Evolutionary conservation across 495 filamentous ascomycete genomes (phyloP).

Genomic region (Aspergillus kassunensis): DNA sequence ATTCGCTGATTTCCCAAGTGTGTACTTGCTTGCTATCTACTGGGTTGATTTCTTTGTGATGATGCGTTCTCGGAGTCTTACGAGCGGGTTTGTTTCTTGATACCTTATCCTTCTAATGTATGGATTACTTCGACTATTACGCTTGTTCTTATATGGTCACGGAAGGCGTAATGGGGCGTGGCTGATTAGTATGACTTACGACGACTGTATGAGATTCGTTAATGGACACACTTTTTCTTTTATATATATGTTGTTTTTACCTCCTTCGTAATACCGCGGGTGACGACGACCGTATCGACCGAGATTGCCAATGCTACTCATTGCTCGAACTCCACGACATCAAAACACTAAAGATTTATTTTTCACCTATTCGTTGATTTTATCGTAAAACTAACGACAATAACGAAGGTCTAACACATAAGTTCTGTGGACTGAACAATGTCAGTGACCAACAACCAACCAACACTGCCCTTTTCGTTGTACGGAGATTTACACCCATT

Average conservation of each 20-base stretch:
- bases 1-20: not conserved
- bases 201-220: no score
- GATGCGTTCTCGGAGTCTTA: not conserved
- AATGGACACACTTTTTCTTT: no score
- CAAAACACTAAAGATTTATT: not conserved
- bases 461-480: not conserved
- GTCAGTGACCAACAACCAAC: not conserved
- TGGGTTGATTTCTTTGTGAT: not conserved
- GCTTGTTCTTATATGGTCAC: not conserved
- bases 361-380: not conserved
- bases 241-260: not conserved
- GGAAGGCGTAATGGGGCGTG: not conserved
- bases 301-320: no score
- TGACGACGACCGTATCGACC: no score
- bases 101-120: not conserved
- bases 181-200: not conserved
- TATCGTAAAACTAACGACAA: not conserved
- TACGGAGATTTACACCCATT: not conserved
- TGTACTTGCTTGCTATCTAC: not conserved
- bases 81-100: not conserved
- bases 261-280: not conserved
- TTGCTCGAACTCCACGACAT: not conserved
- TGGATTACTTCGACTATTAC: not conserved
- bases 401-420: conserved; percentile 4
- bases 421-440: not conserved